Percentiles rank a stretch among this genome's conserved stretches.
These are phyloP conservation scores for Catharanthus roseus DNA, from an alignment of 257 asterid genomes.

Conservation along the genomic window DNA sequence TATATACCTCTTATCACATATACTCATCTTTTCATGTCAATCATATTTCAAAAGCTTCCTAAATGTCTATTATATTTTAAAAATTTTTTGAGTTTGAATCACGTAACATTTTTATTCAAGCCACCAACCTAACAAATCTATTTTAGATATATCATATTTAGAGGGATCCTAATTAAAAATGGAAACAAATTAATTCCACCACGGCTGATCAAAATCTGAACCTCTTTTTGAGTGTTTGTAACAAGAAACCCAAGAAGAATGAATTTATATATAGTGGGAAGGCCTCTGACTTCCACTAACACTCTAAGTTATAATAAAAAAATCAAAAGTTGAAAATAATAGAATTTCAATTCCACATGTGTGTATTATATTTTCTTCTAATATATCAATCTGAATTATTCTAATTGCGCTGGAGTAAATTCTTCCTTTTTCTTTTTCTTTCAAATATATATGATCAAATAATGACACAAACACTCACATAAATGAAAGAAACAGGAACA, in stretches of 20 bases:
- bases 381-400: too few relatives aligned
- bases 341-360: not conserved
- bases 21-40: too few relatives aligned
- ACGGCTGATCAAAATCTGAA: not conserved
- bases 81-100: too few relatives aligned
- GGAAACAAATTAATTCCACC: not conserved
- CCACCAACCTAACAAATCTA: too few relatives aligned
- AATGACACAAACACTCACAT: not conserved
- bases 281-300: constrained; percentile 29
- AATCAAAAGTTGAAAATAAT: not conserved
- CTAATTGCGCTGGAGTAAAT: too few relatives aligned
- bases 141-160: too few relatives aligned
- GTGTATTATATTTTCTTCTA: too few relatives aligned
- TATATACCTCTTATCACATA: too few relatives aligned
- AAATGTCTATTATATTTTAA: too few relatives aligned
- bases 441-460: not conserved
- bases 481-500: constrained; percentile 68
- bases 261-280: constrained; percentile 23
- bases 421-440: not conserved
- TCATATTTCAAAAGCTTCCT: too few relatives aligned
- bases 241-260: constrained; percentile 34
- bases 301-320: constrained; percentile 9
- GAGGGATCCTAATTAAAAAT: too few relatives aligned
- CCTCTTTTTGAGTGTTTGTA: constrained; percentile 8
- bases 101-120: too few relatives aligned